These are phyloP conservation scores for Lojkania enalia DNA, from an alignment of 2,329 filamentous ascomycete genomes.

Conservation along the genomic window DNA sequence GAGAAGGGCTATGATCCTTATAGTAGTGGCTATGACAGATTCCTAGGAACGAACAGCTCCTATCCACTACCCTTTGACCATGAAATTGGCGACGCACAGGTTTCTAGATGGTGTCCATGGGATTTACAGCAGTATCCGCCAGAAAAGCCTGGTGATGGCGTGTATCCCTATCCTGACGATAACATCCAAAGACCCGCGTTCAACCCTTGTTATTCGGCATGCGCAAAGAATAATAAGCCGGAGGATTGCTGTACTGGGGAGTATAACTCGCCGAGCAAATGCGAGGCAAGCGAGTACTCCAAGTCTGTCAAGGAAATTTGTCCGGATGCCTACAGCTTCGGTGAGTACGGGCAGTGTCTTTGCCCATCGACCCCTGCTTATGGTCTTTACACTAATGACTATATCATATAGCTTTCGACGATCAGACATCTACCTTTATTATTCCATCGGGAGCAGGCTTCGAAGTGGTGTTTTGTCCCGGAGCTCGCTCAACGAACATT, in stretches of 20 bases:
- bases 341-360: slow-evolving; percentile 52
- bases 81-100: slow-evolving; percentile 58
- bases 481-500: slow-evolving; percentile 55
- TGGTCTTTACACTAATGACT: not conserved
- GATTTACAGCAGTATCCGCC: slow-evolving; percentile 71
- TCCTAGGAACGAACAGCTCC: slow-evolving; percentile 64
- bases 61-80: slow-evolving; percentile 71
- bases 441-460: slow-evolving; percentile 70
- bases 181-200: slow-evolving; percentile 71
- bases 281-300: slow-evolving; percentile 70
- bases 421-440: slow-evolving; percentile 61
- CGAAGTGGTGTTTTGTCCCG: slow-evolving; percentile 77
- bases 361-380: no score
- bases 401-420: slow-evolving; percentile 54
- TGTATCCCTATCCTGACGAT: slow-evolving; percentile 81
- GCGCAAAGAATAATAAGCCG: slow-evolving; percentile 67
- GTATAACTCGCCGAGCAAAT: slow-evolving; percentile 65
- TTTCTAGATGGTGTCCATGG: slow-evolving; percentile 79
- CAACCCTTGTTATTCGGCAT: slow-evolving; percentile 77
- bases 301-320: slow-evolving; percentile 72
- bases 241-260: slow-evolving; percentile 76
- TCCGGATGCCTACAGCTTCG: slow-evolving; percentile 81
- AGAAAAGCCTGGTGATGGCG: slow-evolving; percentile 69
- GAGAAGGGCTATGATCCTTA: slow-evolving; percentile 52
- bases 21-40: slow-evolving; percentile 55